These are phyloP conservation scores for Nemania abortiva DNA, from an alignment of 2,329 filamentous ascomycete genomes.

Conservation along the genomic window DNA sequence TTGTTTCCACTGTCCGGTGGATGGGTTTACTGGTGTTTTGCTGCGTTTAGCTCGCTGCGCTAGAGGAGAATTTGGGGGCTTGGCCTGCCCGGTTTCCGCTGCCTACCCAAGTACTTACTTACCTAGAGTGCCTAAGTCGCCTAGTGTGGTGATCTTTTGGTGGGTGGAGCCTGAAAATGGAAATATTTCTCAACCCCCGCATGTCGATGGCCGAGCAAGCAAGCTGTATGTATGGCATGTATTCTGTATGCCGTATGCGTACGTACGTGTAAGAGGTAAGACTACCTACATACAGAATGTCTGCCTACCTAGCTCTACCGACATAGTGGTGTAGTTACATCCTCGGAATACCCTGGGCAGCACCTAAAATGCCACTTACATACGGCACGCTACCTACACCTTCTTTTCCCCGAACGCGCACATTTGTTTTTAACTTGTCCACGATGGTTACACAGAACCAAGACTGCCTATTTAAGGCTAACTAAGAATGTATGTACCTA, in stretches of 20 bases:
- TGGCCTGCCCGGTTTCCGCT: slow-evolving; percentile 22
- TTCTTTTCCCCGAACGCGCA: neutral
- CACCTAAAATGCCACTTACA: neutral
- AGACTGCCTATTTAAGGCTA: neutral
- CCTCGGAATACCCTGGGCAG: neutral
- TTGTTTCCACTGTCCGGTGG: neutral
- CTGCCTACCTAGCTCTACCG: neutral
- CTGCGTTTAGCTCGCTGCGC: neutral
- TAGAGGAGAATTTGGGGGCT: slow-evolving; percentile 13
- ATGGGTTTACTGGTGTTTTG: slow-evolving; percentile 15
- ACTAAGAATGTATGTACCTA: neutral
- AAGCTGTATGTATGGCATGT: too few relatives aligned
- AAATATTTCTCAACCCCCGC: slow-evolving; percentile 27
- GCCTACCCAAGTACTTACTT: neutral
- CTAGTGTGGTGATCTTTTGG: slow-evolving; percentile 6
- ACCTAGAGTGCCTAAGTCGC: too few relatives aligned
- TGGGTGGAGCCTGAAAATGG: slow-evolving; percentile 24
- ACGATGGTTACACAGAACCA: neutral
- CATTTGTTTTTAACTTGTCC: neutral
- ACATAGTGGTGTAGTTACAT: neutral
- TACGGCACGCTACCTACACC: neutral
- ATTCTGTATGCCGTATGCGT: too few relatives aligned
- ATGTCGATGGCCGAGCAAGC: slow-evolving; percentile 6
- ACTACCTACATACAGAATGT: neutral
- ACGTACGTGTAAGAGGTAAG: neutral